Percentiles rank a stretch among this genome's conserved stretches.
phyloP scores from a whole-genome alignment of 331 rosid species.

The Quercus phellos region DNA sequence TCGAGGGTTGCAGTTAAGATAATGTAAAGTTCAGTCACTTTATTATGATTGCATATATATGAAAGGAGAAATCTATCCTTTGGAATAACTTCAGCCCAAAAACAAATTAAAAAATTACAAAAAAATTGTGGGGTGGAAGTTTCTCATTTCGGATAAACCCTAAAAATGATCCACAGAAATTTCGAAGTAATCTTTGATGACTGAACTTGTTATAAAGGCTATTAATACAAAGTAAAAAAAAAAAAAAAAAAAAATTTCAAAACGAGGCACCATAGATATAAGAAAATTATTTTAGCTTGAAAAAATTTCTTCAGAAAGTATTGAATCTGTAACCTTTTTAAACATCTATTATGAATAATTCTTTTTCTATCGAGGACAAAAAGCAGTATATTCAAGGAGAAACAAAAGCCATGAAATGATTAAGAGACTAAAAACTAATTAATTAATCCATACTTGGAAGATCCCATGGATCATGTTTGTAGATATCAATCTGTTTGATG shows the following conservation, averaged over 20 bases:
- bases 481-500: conserved; percentile 85
- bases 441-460: conserved; percentile 65
- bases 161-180: background rate
- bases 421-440: background rate
- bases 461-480: conserved; percentile 90
- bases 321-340: no score
- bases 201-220: background rate
- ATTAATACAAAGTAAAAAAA: background rate
- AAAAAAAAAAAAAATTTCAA: no score
- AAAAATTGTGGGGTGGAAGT: background rate
- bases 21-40: no score
- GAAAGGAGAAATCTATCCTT: background rate
- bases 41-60: no score
- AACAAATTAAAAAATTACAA: background rate
- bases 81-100: background rate
- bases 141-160: background rate
- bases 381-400: background rate
- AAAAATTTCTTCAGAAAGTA: no score
- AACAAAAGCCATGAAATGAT: background rate
- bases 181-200: background rate
- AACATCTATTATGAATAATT: no score
- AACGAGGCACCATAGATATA: no score
- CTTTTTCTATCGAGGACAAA: no score
- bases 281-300: no score
- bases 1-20: no score